Evolutionary conservation across 441 rosid genomes (phyloP).

Genomic region (Gossypium trilobum): DNA sequence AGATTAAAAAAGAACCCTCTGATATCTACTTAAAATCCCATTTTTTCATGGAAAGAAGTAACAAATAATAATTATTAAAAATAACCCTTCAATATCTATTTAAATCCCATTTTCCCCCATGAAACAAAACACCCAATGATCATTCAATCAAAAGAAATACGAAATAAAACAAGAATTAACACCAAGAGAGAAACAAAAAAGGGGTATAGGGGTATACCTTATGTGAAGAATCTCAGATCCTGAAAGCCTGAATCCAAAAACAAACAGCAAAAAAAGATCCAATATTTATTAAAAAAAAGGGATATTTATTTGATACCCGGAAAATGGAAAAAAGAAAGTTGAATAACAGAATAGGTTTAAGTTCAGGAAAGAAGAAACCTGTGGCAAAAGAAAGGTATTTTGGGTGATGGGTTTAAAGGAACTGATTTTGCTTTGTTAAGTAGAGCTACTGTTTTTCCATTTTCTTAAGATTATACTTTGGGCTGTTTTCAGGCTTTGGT

Average conservation of each 20-base stretch:
- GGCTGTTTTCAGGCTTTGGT: background rate
- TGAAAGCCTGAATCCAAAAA: background rate
- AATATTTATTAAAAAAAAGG: background rate
- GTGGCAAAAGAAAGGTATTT: conserved; percentile 6
- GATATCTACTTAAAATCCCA: background rate
- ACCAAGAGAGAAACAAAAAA: background rate
- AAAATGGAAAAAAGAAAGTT: background rate
- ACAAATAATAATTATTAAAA: background rate
- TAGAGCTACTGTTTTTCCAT: background rate
- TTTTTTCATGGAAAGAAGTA: background rate
- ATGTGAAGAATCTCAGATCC: conserved; percentile 17
- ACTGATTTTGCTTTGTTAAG: background rate
- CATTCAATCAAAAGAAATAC: conserved; percentile 7
- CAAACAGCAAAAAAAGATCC: background rate
- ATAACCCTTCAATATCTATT: background rate
- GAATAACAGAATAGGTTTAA: background rate
- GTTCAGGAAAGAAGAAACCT: conserved; percentile 5
- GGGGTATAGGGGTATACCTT: conserved; percentile 4
- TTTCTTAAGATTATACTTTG: background rate
- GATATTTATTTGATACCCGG: conserved; percentile 4
- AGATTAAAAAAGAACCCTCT: background rate
- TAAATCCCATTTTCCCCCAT: background rate
- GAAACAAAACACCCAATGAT: conserved; percentile 1
- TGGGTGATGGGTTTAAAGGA: background rate
- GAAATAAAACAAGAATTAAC: background rate